These are phyloP conservation scores for Fagus sylvatica DNA, from an alignment of 306 rosid species.

Conservation along the genomic window DNA sequence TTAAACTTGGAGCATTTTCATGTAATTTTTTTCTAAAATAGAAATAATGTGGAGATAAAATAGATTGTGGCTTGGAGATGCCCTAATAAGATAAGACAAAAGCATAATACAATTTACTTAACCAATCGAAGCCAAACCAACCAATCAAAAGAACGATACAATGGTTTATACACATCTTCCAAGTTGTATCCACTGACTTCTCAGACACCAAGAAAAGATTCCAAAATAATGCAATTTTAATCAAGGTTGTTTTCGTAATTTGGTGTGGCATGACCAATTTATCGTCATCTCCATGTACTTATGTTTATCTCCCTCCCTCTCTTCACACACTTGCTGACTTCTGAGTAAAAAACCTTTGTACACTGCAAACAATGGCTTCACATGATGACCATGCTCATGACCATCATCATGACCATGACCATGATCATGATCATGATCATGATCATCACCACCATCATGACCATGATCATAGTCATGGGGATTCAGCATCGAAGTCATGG, in stretches of 20 bases:
- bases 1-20: no score
- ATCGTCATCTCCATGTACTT: no score
- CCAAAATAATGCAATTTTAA: not conserved
- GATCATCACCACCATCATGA: conserved; percentile 21
- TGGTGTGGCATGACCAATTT: no score
- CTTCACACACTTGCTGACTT: not conserved
- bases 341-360: not conserved
- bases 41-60: no score
- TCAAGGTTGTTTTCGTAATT: not conserved
- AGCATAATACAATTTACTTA: no score
- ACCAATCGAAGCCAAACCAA: not conserved
- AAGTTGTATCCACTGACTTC: not conserved
- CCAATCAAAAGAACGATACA: not conserved
- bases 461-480: conserved; percentile 34
- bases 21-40: no score
- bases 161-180: no score
- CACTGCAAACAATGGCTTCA: conserved; percentile 48
- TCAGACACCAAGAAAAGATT: not conserved
- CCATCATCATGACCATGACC: conserved; percentile 24
- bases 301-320: not conserved
- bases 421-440: conserved; percentile 28
- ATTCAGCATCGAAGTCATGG: conserved; percentile 44
- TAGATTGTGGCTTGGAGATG: no score
- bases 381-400: conserved; percentile 23
- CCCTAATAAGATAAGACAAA: no score